phyloP scores from a whole-genome alignment of 2,329 filamentous ascomycete genomes.

The Ascochyta lentis region DNA sequence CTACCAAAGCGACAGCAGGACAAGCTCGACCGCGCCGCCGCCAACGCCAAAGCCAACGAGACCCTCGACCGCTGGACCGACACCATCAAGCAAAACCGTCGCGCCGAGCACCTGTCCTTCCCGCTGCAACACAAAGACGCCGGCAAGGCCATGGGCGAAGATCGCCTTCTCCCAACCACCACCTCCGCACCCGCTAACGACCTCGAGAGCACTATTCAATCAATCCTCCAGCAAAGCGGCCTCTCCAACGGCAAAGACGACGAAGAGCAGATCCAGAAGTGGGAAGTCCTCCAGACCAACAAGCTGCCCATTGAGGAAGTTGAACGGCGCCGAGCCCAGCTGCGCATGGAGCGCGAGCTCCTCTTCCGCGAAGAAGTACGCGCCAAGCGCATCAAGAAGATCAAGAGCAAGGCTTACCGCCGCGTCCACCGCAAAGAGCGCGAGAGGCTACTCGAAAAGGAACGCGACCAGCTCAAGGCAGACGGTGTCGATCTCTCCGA shows the following conservation, averaged over 20 bases:
- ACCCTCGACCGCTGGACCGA: conserved; percentile 91
- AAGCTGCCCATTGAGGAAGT: conserved; percentile 76
- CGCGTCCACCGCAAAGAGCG: conserved; percentile 86
- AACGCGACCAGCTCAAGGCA: conserved; percentile 64
- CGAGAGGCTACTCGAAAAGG: conserved; percentile 64
- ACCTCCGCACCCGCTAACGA: conserved; percentile 73
- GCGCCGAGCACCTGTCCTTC: conserved; percentile 89
- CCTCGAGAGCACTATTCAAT: conserved; percentile 83
- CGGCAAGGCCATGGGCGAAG: conserved; percentile 65
- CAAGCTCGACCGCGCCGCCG: conserved; percentile 78
- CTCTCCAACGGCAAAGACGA: conserved; percentile 67
- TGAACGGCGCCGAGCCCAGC: conserved; percentile 73
- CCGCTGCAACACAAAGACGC: conserved; percentile 78
- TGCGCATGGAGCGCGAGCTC: conserved; percentile 81
- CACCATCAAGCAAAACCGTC: conserved; percentile 91
- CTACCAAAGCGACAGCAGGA: conserved; percentile 87
- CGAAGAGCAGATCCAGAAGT: conserved; percentile 71
- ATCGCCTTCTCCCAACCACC: conserved; percentile 66
- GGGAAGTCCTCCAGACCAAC: conserved; percentile 73
- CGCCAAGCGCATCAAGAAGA: conserved; percentile 94
- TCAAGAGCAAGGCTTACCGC: conserved; percentile 96
- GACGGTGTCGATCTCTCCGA: conserved; percentile 67
- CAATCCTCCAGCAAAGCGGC: conserved; percentile 89
- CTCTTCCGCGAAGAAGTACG: conserved; percentile 88
- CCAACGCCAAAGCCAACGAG: conserved; percentile 90